Evolutionary conservation across 2,329 filamentous ascomycete species (phyloP).

Genomic region (Alternaria sp.): DNA sequence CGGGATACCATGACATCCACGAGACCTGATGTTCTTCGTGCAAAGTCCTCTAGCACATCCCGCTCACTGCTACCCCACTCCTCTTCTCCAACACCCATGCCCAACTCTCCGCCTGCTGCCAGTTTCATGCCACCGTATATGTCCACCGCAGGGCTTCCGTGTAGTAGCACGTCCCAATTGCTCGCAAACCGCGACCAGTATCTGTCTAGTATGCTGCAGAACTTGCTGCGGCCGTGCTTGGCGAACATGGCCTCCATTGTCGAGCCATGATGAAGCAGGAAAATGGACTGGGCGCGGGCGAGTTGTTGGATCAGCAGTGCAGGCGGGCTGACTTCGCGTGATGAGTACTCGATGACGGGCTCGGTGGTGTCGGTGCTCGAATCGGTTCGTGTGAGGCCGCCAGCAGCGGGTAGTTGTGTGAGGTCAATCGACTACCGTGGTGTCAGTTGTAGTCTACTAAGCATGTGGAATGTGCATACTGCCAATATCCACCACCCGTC

Average conservation of each 20-base stretch:
- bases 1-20: constrained; percentile 87
- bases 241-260: constrained; percentile 76
- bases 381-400: constrained; percentile 43
- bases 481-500: constrained; percentile 94
- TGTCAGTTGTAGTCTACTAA: background rate
- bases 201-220: constrained; percentile 74
- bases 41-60: constrained; percentile 90
- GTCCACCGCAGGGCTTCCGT: constrained; percentile 84
- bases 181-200: constrained; percentile 79
- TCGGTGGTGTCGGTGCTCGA: constrained; percentile 33
- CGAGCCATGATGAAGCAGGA: constrained; percentile 85
- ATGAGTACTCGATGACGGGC: constrained; percentile 77
- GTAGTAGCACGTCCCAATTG: constrained; percentile 86
- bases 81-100: constrained; percentile 93
- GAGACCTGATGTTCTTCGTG: constrained; percentile 79
- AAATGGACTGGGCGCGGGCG: constrained; percentile 80
- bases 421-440: constrained; percentile 75
- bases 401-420: constrained; percentile 70
- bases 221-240: constrained; percentile 70
- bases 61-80: constrained; percentile 92
- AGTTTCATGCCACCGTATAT: constrained; percentile 87
- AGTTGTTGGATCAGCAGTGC: constrained; percentile 81
- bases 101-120: constrained; percentile 87
- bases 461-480: constrained; percentile 60
- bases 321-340: constrained; percentile 86